Base-by-base conservation (phyloP, 208 protist genomes). In the Borovskyia barvae region DNA sequence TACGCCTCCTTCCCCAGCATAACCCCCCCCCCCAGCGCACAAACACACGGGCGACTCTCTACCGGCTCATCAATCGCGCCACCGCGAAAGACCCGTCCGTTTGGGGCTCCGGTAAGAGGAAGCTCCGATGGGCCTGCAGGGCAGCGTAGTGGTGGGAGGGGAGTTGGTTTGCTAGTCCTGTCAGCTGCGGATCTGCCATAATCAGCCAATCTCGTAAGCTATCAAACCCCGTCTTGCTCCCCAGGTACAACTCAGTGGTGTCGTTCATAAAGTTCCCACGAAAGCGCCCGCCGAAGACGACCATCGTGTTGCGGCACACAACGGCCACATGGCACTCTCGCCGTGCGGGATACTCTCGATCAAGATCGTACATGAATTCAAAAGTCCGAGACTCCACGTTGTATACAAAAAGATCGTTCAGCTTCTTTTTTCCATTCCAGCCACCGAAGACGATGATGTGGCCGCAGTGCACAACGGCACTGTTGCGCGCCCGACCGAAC, bases 241-340 rank as follows among this genome's bases (percentile, higher is more conserved):
- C 83, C 0, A 93, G 55, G 56, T 85, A 80, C 11, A 93, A 69
- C 61, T 90, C 87, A 26, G 75, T 69, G 1, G 82, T 91, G 74
- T 92, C 89, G 53, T 78, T 76, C 82, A 95, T 93, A 56, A 93
- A 93, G 24, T 72, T 67, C 39, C 89, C 89, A 9, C 89, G 72
- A 56, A 93, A 92, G 33, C 89, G 85, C n/a, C 89, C 89, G 7
- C 89, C 89, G 57, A 95, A 95, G 11, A 95, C 80, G 17, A 95
- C 70, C 85, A 95, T 90, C 32, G 81, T 93, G 75, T 95, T 87
- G 42, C 80, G 63, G 56, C 87, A 92, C 36, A 90, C 69, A 20
- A 92, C 85, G 14, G 89, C 83, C 15, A 92, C 75, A 47, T 93
- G 89, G 36, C 89, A 95, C 66, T 95, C 89, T 9, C 89, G 80